Evolutionary conservation across 768 basidiomycete genomes (phyloP), one percentile per base, ranked within the genome.

Genomic region (Leucocoprinus birnbaumii): DNA sequence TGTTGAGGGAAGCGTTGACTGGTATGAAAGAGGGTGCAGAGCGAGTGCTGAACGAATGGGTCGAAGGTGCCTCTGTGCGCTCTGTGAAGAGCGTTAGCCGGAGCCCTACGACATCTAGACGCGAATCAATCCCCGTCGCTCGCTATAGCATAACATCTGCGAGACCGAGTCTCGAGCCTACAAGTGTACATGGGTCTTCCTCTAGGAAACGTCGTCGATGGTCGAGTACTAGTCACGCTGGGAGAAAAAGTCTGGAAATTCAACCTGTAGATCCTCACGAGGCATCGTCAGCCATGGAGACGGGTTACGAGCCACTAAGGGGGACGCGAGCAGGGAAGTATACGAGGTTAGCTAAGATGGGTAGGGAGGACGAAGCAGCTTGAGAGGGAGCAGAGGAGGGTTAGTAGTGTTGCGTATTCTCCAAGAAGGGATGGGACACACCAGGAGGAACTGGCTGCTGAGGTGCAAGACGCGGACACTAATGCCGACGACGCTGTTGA

Each of bases 21-120:
- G 61, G 61, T 53, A 78, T 75, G 75, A 68, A 67, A 19, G 61
- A 72, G 52, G 69, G 62, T 22, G 73, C 73, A 2, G 72, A 73
- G 54, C 61, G 42, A 41, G 59, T 42, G 26, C 42, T 42, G 54
- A 43, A 18, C 18, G 41, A 55, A 14, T 48, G 27, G 38, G 8
- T 49, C 13, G 54, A 55, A 34, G 40, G 37, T 9, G n/a, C 16
- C 7, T 55, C 46, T 6, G 31, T 18, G 35, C 11, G 38, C 21
- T 48, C 37, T 3, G 41, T 7, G 8, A 53, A 41, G 18, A 31
- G 31, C 31, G 31, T 31, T 31, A 31, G 31, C 11, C 31, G 31
- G 5, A 31, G 31, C 31, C 31, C 31, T 31, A 31, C 31, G 11
- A 31, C 31, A 31, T 31, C 31, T 5, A 31, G 11, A 31, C 31